Evolutionary conservation across 1,139 yeast genomes (phyloP), one percentile per base, ranked within the genome.

Genomic region (Saccharomyces uvarum): DNA sequence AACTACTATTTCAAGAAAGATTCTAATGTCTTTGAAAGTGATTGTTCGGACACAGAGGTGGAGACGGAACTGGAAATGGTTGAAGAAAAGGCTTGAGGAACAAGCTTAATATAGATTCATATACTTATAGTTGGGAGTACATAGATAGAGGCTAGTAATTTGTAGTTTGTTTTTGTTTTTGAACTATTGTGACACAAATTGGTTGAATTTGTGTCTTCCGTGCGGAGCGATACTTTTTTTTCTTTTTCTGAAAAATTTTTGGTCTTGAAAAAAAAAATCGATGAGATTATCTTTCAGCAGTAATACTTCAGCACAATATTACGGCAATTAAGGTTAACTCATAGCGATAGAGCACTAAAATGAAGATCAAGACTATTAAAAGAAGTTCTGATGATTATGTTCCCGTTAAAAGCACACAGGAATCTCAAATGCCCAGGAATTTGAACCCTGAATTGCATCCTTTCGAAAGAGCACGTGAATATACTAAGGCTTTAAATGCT

Each of bases 391-490:
- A 93, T 67, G 80, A 86, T 51, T 93, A 91, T 71, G 88, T 93
- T 7, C 98, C 98, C 0, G 97, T 88, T 41, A 77, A 91, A 61
- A 89, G 88, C 71, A 83, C 95, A 1, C 97, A 91, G 70, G 91
- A 89, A 63, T 84, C 93, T 3, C 81, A 95, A 24, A 73, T 89
- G 54, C 95, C 97, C 0, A 79, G 99, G 59, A 95, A 95, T 71
- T 75, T 95, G 66, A 86, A 93, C 67, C 97, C 99, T 2, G 96
- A 95, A 21, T 76, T 93, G 52, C 99, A 95, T 73, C 99, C 98
- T 0, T 93, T 93, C 67, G 98, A 95, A 73, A 78, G 98, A 62
- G 97, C 98, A 3, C 78, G 99, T 68, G 99, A 95, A 71, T 95
- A 95, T 67, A 88, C 97, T 16, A 81, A 91, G 62, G 99, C 99